Conservation (phyloP, 2,329 filamentous ascomycete genomes). For the Fusarium sp. region DNA sequence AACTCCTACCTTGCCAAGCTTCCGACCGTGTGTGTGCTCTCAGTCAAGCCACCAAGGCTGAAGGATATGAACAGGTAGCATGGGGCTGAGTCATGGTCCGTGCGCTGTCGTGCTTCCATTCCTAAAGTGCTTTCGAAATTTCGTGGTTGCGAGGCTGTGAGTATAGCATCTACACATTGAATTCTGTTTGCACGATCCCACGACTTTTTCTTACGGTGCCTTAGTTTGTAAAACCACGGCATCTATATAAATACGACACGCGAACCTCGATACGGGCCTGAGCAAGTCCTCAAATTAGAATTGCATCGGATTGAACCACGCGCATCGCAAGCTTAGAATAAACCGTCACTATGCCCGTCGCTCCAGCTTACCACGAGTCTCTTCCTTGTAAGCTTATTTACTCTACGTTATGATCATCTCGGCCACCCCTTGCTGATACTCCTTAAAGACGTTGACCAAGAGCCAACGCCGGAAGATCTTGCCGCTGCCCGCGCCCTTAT, state of each 20-base stretch:
- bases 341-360: constrained; percentile 45
- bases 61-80: not conserved
- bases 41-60: constrained; percentile 40
- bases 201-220: not conserved
- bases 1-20: not conserved
- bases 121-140: constrained; percentile 11
- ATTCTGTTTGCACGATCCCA: not conserved
- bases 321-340: constrained; percentile 16
- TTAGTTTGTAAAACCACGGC: not conserved
- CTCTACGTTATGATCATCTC: constrained; percentile 5
- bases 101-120: constrained; percentile 9
- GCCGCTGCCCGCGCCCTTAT: constrained; percentile 78
- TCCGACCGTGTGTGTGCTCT: not conserved
- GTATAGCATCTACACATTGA: not conserved
- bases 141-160: constrained; percentile 25
- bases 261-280: not conserved
- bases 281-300: not conserved
- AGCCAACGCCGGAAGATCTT: constrained; percentile 73
- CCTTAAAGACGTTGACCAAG: constrained; percentile 80
- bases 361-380: constrained; percentile 74
- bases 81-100: constrained; percentile 36
- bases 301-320: not conserved
- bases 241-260: not conserved
- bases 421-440: constrained; percentile 30
- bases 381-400: constrained; percentile 74